Percentiles rank a stretch among this genome's conserved stretches.
phyloP scores from a whole-genome alignment of 164 flowering plant genomes.

The Taxillus chinensis region DNA sequence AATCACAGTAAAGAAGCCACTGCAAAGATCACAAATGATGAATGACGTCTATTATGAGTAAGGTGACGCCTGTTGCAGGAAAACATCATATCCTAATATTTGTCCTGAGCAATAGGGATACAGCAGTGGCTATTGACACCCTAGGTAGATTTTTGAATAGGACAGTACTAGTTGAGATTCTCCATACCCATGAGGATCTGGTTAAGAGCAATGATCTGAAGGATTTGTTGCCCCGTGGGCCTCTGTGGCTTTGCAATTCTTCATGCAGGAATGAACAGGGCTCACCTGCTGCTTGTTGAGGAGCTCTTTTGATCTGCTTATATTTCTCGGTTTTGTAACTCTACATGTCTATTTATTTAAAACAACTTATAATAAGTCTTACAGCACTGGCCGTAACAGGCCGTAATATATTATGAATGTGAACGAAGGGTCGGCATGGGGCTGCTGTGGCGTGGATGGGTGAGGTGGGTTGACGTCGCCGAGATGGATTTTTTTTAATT shows the following conservation, averaged over 20 bases:
- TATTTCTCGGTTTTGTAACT: too few species aligned
- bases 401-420: too few species aligned
- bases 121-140: slow-evolving; percentile 85
- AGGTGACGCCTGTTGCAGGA: slow-evolving; percentile 82
- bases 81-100: slow-evolving; percentile 89
- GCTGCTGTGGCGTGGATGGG: too few species aligned
- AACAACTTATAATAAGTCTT: too few species aligned
- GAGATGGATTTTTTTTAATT: too few species aligned
- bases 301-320: slow-evolving; percentile 34
- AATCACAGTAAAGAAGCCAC: slow-evolving; percentile 79
- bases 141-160: slow-evolving; percentile 74
- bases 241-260: slow-evolving; percentile 85
- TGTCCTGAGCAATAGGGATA: slow-evolving; percentile 82
- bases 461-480: too few species aligned
- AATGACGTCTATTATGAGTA: slow-evolving; percentile 90
- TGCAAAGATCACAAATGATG: slow-evolving; percentile 96
- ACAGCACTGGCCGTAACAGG: too few species aligned
- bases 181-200: slow-evolving; percentile 59
- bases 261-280: slow-evolving; percentile 90
- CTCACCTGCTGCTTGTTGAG: slow-evolving; percentile 77
- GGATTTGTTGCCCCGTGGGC: slow-evolving; percentile 56
- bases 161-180: slow-evolving; percentile 90
- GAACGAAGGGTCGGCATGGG: too few species aligned
- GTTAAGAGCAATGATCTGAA: slow-evolving; percentile 86
- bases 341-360: too few species aligned